Conservation (phyloP, 192 early-diverging fungal species). For the Neocallimastix lanati region DNA sequence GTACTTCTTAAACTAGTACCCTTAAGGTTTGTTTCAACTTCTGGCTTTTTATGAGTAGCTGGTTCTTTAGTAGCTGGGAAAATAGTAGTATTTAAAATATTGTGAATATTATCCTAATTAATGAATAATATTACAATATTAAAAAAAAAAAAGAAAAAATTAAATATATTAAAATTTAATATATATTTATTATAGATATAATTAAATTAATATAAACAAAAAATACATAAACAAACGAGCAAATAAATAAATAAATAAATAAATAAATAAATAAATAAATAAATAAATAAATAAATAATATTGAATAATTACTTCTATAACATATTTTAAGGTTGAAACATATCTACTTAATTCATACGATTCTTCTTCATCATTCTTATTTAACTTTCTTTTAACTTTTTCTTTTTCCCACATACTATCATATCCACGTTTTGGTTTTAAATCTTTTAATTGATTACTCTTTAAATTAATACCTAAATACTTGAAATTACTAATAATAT, state of each 20-base stretch:
- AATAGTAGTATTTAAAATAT: not conserved
- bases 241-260: too few species aligned
- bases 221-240: too few species aligned
- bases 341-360: constrained; percentile 62
- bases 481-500: constrained; percentile 57
- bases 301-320: constrained; percentile 43
- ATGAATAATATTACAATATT: too few species aligned
- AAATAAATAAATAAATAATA: too few species aligned
- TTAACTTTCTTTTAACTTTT: constrained; percentile 27
- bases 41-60: not conserved
- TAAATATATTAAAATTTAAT: too few species aligned
- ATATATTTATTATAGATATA: too few species aligned
- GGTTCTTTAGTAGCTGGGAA: not conserved
- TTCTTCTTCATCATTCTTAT: constrained; percentile 30
- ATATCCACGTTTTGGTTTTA: not conserved
- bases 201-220: too few species aligned
- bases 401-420: constrained; percentile 13
- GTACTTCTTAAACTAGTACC: constrained; percentile 3
- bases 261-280: too few species aligned
- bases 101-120: constrained; percentile 7
- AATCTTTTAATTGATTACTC: not conserved
- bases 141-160: too few species aligned
- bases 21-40: not conserved
- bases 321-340: constrained; percentile 49
- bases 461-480: constrained; percentile 41